Conservation (phyloP, 2,329 filamentous ascomycete genomes). For the Hymenoscyphus repandus region DNA sequence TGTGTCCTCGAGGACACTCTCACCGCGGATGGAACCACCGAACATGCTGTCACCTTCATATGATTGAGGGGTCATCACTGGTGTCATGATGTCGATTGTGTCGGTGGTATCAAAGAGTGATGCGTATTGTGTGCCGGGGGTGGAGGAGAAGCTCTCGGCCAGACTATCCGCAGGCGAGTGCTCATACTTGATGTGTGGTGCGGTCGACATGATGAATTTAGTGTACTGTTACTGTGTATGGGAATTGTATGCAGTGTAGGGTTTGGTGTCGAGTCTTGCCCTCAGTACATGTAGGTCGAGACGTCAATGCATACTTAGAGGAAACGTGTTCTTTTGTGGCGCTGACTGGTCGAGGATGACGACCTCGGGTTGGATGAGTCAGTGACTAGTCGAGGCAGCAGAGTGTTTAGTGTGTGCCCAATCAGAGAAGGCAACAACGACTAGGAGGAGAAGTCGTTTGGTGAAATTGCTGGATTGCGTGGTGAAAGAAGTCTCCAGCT, state of each 20-base stretch:
- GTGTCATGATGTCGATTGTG: constrained; percentile 28
- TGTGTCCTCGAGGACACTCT: constrained; percentile 23
- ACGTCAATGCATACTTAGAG: constrained; percentile 5
- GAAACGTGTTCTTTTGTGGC: constrained; percentile 7
- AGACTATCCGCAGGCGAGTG: constrained; percentile 29
- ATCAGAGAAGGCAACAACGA: background rate
- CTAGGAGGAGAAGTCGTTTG: background rate
- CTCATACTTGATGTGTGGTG: constrained; percentile 31
- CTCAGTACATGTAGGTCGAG: constrained; percentile 10
- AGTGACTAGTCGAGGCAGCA: constrained; percentile 5
- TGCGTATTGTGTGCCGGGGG: constrained; percentile 29
- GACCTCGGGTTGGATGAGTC: constrained; percentile 2
- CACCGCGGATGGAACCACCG: constrained; percentile 21
- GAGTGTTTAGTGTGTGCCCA: background rate
- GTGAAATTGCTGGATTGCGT: background rate
- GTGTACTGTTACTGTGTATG: background rate
- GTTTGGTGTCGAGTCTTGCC: constrained; percentile 3
- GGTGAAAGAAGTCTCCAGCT: background rate
- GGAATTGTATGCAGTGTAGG: background rate
- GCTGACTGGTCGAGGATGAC: background rate
- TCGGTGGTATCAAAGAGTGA: constrained; percentile 27
- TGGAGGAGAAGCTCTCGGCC: constrained; percentile 31
- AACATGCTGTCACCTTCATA: constrained; percentile 31
- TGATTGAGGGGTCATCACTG: constrained; percentile 31
- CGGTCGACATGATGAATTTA: constrained; percentile 14